A percentile compares a stretch with the other conserved stretches of the same genome.
These are phyloP conservation scores for Kwoniella sp. DNA, from an alignment of 768 basidiomycete genomes.

Conservation along the genomic window DNA sequence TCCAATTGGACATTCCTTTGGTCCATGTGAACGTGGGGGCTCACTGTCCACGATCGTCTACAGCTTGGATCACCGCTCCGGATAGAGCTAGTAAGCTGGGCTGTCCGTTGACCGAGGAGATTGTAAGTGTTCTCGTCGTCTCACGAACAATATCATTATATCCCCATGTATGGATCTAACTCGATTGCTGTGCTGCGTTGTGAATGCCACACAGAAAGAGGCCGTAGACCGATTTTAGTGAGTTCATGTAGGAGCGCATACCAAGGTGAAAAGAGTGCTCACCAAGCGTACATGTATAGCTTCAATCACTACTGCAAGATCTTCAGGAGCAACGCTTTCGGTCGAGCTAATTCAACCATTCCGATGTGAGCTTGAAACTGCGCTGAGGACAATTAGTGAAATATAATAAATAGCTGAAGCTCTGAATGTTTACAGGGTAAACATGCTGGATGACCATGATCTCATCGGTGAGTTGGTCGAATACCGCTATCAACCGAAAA, in stretches of 20 bases:
- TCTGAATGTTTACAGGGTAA: slow-evolving; percentile 35
- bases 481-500: background rate
- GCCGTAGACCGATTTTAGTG: slow-evolving; percentile 71
- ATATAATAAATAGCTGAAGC: background rate
- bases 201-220: slow-evolving; percentile 41
- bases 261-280: too few relatives aligned
- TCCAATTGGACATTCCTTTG: background rate
- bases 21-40: too few relatives aligned
- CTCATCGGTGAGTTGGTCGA: slow-evolving; percentile 63
- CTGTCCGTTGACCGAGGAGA: slow-evolving; percentile 70
- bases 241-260: slow-evolving; percentile 6
- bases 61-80: slow-evolving; percentile 72
- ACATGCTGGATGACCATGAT: slow-evolving; percentile 60
- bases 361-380: slow-evolving; percentile 58
- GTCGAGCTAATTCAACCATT: slow-evolving; percentile 86
- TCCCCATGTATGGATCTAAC: background rate
- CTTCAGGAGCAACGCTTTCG: slow-evolving; percentile 87
- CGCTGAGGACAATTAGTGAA: background rate
- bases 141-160: background rate
- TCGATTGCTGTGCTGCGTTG: background rate
- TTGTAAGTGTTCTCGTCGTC: slow-evolving; percentile 53
- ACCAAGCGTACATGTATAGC: slow-evolving; percentile 58
- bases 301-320: slow-evolving; percentile 88
- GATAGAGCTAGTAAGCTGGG: slow-evolving; percentile 66
- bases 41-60: background rate